These are phyloP conservation scores for Pichia thaimueangensis DNA, from an alignment of 805 yeast genomes.

Conservation along the genomic window DNA sequence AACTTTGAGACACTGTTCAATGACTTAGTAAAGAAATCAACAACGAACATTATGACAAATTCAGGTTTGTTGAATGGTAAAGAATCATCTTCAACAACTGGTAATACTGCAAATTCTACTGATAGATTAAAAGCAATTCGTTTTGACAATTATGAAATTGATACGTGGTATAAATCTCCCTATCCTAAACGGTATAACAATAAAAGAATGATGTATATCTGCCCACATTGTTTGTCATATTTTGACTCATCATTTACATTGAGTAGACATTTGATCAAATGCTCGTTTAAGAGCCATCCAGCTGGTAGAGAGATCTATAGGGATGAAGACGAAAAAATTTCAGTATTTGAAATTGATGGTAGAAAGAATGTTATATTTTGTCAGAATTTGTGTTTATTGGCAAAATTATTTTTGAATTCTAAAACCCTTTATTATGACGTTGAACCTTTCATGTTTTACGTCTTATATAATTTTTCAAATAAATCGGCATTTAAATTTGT, in stretches of 20 bases:
- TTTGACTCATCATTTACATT: conserved; percentile 62
- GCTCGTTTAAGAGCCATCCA: conserved; percentile 59
- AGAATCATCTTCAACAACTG: background rate
- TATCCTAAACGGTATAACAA: conserved; percentile 81
- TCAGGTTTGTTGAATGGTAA: background rate
- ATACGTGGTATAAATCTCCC: conserved; percentile 91
- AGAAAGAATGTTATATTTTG: conserved; percentile 74
- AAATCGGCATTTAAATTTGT: conserved; percentile 62
- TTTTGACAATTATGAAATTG: conserved; percentile 66
- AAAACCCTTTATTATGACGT: conserved; percentile 92
- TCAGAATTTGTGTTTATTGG: conserved; percentile 83
- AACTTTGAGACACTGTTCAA: conserved; percentile 33
- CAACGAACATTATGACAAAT: conserved; percentile 26
- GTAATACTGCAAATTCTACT: conserved; percentile 1
- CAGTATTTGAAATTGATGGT: conserved; percentile 93
- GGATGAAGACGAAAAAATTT: conserved; percentile 45
- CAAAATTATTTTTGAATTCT: conserved; percentile 83
- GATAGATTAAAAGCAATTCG: conserved; percentile 29
- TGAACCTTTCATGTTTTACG: conserved; percentile 88
- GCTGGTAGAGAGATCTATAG: conserved; percentile 92
- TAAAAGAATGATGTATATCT: conserved; percentile 58
- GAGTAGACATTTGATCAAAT: conserved; percentile 69
- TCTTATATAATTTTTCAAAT: conserved; percentile 61
- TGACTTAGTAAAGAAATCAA: conserved; percentile 34
- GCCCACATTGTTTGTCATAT: conserved; percentile 81